Evolutionary conservation across 2,329 filamentous ascomycete genomes (phyloP), one percentile per base, ranked within the genome.

Genomic region (Cryphonectria japonica): DNA sequence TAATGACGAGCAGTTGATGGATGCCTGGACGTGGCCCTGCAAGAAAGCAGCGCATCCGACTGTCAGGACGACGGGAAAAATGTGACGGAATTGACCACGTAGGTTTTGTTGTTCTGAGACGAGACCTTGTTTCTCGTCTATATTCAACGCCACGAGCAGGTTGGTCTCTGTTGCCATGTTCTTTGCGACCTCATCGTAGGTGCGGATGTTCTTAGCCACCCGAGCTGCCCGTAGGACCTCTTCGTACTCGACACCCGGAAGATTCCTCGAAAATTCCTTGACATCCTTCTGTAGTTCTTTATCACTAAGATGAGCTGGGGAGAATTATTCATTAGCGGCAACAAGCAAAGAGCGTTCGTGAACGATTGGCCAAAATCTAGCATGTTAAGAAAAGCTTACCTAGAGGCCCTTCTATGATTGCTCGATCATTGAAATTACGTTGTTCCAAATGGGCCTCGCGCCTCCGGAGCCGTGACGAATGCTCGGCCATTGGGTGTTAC

Each of bases 1-100:
- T 0, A 83, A 69, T 0, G 80, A 80, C 0, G 82, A 81, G 14
- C 81, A 80, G 71, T 84, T 84, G 72, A 84, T 80, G 6, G 82
- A 84, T 0, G 81, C 82, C 70, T 84, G 83, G 1, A 84, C 82
- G 54, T 82, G 82, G 14, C 82, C 82, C 73, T 84, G 83, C 0
- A 84, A 75, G 60, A 84, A 80, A 0, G 83, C 83, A 0, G 83
- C 82, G 2, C 84, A 76, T 3, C 82, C 83, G 16, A 85, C 83
- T 1, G 82, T 83, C 43, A 81, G 72, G 54, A 83, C 79, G 67
- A 84, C 82, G 14, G 79, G 76, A 22, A 78, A 71, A 79, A 84
- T 84, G 2, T 79, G 78, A 61, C 75, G 76, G 39, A 72, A 72
- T 54, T 84, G 79, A 13, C 81, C 81, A 54, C 83, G 82, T 0